A percentile compares a stretch with the other conserved stretches of the same genome.
Conservation (phyloP, 148 eudicot species). For the Rhododendron vialii region DNA sequence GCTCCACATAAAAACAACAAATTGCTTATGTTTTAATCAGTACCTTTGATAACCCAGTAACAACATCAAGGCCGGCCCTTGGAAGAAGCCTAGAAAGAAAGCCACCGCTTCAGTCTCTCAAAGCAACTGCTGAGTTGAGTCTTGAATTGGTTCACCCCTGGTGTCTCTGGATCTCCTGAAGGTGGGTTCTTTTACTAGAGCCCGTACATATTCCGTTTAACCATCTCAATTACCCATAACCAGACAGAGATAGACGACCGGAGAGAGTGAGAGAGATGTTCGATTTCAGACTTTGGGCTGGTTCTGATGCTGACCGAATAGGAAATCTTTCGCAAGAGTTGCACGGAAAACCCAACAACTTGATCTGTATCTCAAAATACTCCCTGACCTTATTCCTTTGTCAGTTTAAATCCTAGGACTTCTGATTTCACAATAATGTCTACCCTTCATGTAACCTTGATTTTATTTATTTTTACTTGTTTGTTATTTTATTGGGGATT, state of each 20-base stretch:
- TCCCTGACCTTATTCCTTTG: not conserved
- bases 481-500: too few species aligned
- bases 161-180: not conserved
- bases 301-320: not conserved
- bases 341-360: not conserved
- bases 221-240: not conserved
- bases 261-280: not conserved
- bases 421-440: too few species aligned
- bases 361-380: not conserved
- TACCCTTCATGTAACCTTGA: too few species aligned
- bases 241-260: not conserved
- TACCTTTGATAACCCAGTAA: not conserved
- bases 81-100: not conserved
- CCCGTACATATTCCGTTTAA: not conserved
- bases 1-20: not conserved
- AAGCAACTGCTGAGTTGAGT: not conserved
- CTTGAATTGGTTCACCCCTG: not conserved
- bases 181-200: not conserved
- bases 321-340: not conserved
- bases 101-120: not conserved
- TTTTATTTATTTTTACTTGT: too few species aligned
- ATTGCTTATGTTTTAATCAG: not conserved
- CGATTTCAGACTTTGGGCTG: not conserved
- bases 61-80: not conserved
- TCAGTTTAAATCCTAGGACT: not conserved